Base-by-base conservation (phyloP, 2,329 filamentous ascomycete genomes). In the Amauroascus verrucosus region DNA sequence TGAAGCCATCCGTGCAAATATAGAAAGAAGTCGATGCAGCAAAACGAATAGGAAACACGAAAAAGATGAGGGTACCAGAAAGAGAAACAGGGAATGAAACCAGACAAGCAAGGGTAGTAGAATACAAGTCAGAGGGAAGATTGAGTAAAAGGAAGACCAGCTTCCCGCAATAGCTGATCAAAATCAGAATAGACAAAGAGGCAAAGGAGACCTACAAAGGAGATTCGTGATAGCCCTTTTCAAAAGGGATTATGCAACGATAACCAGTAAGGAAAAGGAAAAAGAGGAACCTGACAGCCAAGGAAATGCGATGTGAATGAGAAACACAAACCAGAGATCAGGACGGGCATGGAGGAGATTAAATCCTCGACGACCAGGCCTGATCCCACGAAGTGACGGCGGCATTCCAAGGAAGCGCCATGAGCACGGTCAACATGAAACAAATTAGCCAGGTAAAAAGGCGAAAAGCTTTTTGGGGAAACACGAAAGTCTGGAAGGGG, bases 341-440 rank as follows among this genome's bases (percentile, higher is more conserved):
- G 59, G 56, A 63, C 56, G 63, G 68, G 61, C 58, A 64, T 59
- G 51, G 60, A 58, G 51, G 52, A 64, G 65, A 65, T 71, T 71
- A 70, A 71, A 71, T 71, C 57, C 48, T 55, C 58, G 43, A 51
- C 47, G 20, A 16, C 40, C n/a, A 41, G 41, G 20, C 48, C 54
- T 45, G 53, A 41, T 33, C 35, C 28, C 16, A 8, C 3, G 18
- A 22, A 51, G 44, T 30, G 37, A 53, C 24, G 33, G 45, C 40
- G 37, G 18, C 16, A 44, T 35, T 50, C 47, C 44, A 48, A 54
- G 26, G 44, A 44, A 54, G 41, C 47, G 37, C 43, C 41, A 44
- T 41, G 16, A 37, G 20, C 22, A 49, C 18, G 49, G 41, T 22
- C 16, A 48, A 56, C 37, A 53, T 56, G 55, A 56, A 56, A 56